Evolutionary conservation across 2,329 filamentous ascomycete species (phyloP), one percentile per base, ranked within the genome.

Genomic region (Cytospora paraplurivora): DNA sequence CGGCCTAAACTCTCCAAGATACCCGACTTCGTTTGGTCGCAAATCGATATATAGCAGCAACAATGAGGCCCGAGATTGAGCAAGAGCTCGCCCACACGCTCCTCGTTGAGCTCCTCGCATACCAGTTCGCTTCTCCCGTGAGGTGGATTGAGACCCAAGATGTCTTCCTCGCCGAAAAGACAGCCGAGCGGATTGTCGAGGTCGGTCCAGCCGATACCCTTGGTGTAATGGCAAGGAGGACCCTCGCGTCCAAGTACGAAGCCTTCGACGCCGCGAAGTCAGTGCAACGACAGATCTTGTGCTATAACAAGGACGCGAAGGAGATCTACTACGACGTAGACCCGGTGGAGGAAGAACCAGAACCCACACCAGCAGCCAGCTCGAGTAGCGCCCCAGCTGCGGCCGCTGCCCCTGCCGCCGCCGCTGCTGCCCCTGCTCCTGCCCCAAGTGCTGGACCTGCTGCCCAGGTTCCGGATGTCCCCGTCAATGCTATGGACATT

Each of bases 121-220:
- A 98, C 80, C 95, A 99, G 77, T 99, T 99, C 78, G 95, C 95
- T 72, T 98, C 94, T 61, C 95, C 95, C 57, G 95, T 99, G 72
- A 89, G 95, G 88, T 99, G 95, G 95, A 99, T 99, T 79, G 95
- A 99, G 81, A 99, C 95, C 62, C 95, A 99, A 81, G 95, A 99
- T 94, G 95, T 99, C 72, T 95, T 99, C 74, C 90, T 99, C 71
- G 94, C 90, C 69, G 93, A 98, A 79, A 95, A 96, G 81, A 90
- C 88, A 59, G 96, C 95, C 57, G 95, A 99, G 85, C 89, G 95
- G 75, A 96, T 99, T 74, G 95, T 99, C 72, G 95, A 99, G 79
- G 90, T 99, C 71, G 95, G 95, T 76, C 95, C 95, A 33, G 93
- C 94, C 72, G 94, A 99, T 78, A 99, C 95, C 33, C 87, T 99